Evolutionary conservation across 192 early-diverging fungal species (phyloP).

Genomic region (Coemansia sp.): DNA sequence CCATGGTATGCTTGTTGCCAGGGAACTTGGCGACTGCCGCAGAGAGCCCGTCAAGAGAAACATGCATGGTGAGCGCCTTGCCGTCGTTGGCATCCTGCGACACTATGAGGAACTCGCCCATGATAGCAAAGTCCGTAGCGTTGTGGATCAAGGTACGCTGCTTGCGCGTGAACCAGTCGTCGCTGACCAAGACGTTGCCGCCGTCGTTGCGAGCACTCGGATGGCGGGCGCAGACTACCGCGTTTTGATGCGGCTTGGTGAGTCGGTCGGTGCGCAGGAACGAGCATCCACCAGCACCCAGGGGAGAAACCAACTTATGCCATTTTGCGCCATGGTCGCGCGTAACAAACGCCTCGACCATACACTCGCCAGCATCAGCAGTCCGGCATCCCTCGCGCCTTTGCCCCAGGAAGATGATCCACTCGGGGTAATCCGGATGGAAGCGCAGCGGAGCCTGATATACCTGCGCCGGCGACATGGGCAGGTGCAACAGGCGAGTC

Average conservation of each 20-base stretch:
- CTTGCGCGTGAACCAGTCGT: constrained; percentile 56
- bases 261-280: constrained; percentile 58
- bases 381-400: constrained; percentile 55
- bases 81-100: constrained; percentile 59
- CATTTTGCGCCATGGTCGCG: constrained; percentile 73
- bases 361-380: constrained; percentile 60
- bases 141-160: constrained; percentile 62
- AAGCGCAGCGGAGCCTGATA: constrained; percentile 71
- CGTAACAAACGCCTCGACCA: constrained; percentile 72
- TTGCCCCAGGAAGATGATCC: constrained; percentile 76
- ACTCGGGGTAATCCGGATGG: constrained; percentile 84
- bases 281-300: constrained; percentile 46
- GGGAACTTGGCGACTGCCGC: constrained; percentile 82
- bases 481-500: constrained; percentile 61
- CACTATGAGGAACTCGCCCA: constrained; percentile 80
- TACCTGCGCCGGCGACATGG: constrained; percentile 64
- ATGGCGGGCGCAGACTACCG: constrained; percentile 79
- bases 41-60: constrained; percentile 73
- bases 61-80: constrained; percentile 58
- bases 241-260: constrained; percentile 53
- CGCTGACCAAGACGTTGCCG: constrained; percentile 66
- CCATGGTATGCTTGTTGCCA: constrained; percentile 57
- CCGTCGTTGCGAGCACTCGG: constrained; percentile 8
- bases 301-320: constrained; percentile 50
- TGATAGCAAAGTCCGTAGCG: constrained; percentile 79